phyloP scores from a whole-genome alignment of 306 rosid genomes.

The Sechiopsis laciniata region DNA sequence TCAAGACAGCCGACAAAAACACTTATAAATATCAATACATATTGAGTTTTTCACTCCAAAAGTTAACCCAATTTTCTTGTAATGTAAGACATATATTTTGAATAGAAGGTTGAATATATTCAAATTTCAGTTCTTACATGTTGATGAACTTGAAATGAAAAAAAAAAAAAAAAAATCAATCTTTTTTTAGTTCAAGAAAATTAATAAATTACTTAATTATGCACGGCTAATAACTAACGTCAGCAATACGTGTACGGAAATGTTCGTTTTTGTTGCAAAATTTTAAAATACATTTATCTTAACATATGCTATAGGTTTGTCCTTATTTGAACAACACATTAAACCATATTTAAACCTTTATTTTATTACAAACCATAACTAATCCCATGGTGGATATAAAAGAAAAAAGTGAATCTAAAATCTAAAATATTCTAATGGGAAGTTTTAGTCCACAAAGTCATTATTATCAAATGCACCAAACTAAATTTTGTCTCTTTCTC shows the following conservation, averaged over 20 bases:
- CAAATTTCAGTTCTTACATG: too few relatives aligned
- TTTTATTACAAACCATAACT: neutral
- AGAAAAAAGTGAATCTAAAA: neutral
- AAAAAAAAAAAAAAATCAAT: too few relatives aligned
- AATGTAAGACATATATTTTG: too few relatives aligned
- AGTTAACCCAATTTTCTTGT: too few relatives aligned
- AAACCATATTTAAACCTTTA: neutral
- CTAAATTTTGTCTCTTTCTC: neutral
- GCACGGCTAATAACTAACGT: neutral
- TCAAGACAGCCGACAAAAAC: too few relatives aligned
- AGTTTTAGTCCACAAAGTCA: slow-evolving; percentile 3
- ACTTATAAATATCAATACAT: too few relatives aligned
- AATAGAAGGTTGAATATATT: too few relatives aligned
- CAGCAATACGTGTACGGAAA: too few relatives aligned
- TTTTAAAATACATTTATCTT: neutral
- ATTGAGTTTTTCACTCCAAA: too few relatives aligned
- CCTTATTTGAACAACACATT: neutral
- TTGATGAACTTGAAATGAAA: too few relatives aligned
- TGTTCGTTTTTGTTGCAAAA: neutral
- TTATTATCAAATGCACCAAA: neutral
- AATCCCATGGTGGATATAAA: neutral
- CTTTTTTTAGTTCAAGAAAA: too few relatives aligned
- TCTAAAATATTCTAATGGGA: neutral
- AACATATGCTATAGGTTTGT: neutral
- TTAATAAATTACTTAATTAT: too few relatives aligned